Evolutionary conservation across 2,329 filamentous ascomycete genomes (phyloP), one percentile per base, ranked within the genome.

Genomic region (Ceratocystiopsis brevicomis): DNA sequence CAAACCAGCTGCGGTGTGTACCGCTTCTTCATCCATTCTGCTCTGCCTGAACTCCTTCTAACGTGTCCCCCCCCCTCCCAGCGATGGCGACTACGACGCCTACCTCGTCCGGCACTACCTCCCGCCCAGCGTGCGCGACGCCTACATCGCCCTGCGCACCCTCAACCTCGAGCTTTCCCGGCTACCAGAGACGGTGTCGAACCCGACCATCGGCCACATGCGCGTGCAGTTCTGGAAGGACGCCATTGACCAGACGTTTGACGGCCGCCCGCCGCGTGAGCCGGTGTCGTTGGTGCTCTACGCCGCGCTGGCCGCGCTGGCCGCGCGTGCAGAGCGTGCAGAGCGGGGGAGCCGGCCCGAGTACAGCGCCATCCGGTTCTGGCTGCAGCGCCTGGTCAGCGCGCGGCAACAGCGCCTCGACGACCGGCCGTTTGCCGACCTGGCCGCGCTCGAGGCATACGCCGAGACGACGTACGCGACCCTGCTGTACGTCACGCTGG

Each of bases 151-250:
- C 46, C 76, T 98, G 45, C 82, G 88, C 49, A 81, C 87, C 41
- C 77, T 98, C 59, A 98, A 98, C 57, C 72, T 96, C 53, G 88
- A 95, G 59, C 73, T 95, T 47, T 83, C 88, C 38, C 75, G 83
- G 45, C 81, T 96, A 48, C 85, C 90, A 45, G 88, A 96, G 61
- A 76, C 82, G 13, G 87, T 90, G 17, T 90, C 83, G 39, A 90
- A 81, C 47, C 76, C 82, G n/a, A 80, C 79, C 4, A 82, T 96
- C 47, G 88, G 85, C 41, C 69, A 78, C 42, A 76, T 96, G 69
- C 85, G 90, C 50, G 79, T 94, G 61, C 84, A 94, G 59, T 96
- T 96, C 66, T 96, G 90, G 83, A 76, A 83, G 41, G 87, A 96
- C 53, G 76, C 83, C 5, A 66, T 98, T 42, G 72, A 79, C 43